phyloP scores from a whole-genome alignment of 2,329 filamentous ascomycete genomes.

The Colletotrichum tamarilloi region DNA sequence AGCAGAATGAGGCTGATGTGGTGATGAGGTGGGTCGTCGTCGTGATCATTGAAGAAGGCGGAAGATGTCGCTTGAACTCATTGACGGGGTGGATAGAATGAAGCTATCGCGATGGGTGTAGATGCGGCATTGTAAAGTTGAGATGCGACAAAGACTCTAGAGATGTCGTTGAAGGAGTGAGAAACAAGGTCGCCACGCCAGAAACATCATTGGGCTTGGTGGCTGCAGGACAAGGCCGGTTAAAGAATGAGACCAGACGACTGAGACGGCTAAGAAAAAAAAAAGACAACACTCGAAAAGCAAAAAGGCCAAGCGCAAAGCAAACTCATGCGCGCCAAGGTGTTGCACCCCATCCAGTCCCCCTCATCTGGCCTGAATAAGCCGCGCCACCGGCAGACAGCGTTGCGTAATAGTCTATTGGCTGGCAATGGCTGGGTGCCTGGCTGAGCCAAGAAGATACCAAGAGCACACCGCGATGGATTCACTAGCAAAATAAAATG shows the following conservation, averaged over 20 bases:
- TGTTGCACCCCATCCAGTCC: not conserved
- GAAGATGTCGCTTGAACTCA: not conserved
- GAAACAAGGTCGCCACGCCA: not conserved
- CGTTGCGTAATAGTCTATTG: not conserved
- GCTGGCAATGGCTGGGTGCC: not conserved
- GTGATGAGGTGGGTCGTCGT: not conserved
- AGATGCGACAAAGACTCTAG: not conserved
- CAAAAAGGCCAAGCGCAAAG: not conserved
- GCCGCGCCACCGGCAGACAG: not conserved
- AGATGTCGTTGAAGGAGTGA: not conserved
- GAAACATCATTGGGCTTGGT: not conserved
- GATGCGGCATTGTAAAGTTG: not conserved
- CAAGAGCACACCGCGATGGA: not conserved
- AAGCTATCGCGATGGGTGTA: not conserved
- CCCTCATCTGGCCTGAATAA: not conserved
- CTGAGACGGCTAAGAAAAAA: not conserved
- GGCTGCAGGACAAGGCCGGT: not conserved
- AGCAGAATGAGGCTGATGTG: not conserved
- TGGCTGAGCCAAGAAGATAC: constrained; percentile 1
- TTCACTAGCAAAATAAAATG: not conserved
- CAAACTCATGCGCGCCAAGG: not conserved
- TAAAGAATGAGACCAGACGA: not conserved
- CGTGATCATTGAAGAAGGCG: not conserved
- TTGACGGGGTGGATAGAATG: not conserved
- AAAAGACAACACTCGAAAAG: not conserved